Conservation (phyloP, 805 yeast genomes). For the Saitoella complicata region DNA sequence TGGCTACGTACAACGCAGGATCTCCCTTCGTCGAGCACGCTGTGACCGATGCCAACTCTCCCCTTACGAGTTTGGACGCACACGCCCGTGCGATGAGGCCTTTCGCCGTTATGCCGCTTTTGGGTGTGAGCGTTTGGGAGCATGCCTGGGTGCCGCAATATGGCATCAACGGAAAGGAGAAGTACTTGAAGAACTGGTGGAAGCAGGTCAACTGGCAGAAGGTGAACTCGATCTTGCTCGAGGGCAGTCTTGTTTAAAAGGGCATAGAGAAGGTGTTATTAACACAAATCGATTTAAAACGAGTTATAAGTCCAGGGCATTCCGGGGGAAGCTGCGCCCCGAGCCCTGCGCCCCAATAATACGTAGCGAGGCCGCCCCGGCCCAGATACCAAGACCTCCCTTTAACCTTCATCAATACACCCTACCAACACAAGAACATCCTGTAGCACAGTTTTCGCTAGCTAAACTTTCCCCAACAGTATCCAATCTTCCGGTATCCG, state of each 20-base stretch:
- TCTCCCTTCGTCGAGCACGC: conserved; percentile 37
- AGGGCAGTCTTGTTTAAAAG: not conserved
- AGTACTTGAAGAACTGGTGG: conserved; percentile 61
- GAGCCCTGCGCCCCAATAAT: too few relatives aligned
- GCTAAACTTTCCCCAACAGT: too few relatives aligned
- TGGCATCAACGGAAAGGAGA: conserved; percentile 56
- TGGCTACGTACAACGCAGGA: conserved; percentile 83
- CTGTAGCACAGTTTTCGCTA: too few relatives aligned
- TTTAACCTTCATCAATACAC: too few relatives aligned
- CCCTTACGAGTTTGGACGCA: conserved; percentile 3
- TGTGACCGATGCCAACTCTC: conserved; percentile 7
- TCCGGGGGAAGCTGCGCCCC: too few relatives aligned
- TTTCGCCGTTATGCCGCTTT: conserved; percentile 37
- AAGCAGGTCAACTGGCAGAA: conserved; percentile 60
- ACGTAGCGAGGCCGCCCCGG: too few relatives aligned
- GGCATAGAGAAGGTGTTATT: conserved; percentile 3
- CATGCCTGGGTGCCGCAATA: conserved; percentile 73
- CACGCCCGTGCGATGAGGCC: conserved; percentile 8
- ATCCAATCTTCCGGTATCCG: too few relatives aligned
- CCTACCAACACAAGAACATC: too few relatives aligned
- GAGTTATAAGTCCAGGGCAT: too few relatives aligned
- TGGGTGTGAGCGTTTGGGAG: conserved; percentile 78
- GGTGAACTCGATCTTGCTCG: conserved; percentile 15
- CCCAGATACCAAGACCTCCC: too few relatives aligned
- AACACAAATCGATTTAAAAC: too few relatives aligned